Evolutionary conservation across 2,329 filamentous ascomycete species (phyloP), one percentile per base, ranked within the genome.

Genomic region (Periglandula ipomoeae): DNA sequence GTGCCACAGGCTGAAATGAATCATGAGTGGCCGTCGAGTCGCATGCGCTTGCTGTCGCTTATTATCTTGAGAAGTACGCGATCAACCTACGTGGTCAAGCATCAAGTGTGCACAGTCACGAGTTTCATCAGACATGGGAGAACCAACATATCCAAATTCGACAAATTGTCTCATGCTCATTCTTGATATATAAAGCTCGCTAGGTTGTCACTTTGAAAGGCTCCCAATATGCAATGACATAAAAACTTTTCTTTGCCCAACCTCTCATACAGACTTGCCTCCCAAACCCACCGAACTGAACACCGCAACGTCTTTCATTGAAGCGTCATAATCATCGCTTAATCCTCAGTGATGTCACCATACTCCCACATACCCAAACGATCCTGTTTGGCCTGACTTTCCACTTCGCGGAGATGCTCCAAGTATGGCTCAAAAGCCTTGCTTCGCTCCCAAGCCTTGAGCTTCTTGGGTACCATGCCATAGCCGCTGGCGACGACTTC

Each of bases 341-440:
- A 89, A 62, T 95, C 89, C 72, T 95, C 90, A 13, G 89, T 95
- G 62, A 95, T 76, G 66, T 97, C 93, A 58, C 93, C 93, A 68
- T 97, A 98, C 77, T 98, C 93, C 90, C 91, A 98, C 79, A 95
- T 93, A 39, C 93, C 93, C 56, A 82, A 75, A 53, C 89, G 81
- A 50, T 83, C 82, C 48, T 79, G 73, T 78, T 94, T 95, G 4
- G 91, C 91, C 65, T 84, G 75, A 32, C 77, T 74, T 73, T 95
- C 85, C 46, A 85, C 79, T 65, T 85, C 78, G 61, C 79, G 83
- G 53, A 96, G 71, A 58, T 79, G 79, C 65, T 81, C 79, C 53
- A 95, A 69, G 39, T 89, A 81, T 30, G 86, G 77, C 50, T 78
- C 77, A 41, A 87, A 87, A 8, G 81, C 82, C 50, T 69, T 71